Percentiles rank a stretch among this genome's conserved stretches.
Conservation (phyloP, 1,139 yeast genomes). For the Yamadazyma friedrichii region DNA sequence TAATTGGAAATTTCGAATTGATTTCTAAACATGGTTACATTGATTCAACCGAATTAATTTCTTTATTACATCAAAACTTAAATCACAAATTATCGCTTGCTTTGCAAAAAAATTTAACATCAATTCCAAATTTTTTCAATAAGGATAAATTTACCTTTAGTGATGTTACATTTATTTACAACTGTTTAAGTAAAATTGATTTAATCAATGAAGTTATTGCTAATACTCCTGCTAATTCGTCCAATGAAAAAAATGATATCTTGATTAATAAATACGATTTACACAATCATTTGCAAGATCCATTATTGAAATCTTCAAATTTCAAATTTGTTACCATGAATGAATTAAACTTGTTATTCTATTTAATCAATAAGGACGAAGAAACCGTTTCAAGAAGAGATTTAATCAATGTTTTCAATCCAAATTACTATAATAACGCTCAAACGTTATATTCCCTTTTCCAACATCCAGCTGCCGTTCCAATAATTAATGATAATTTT, state of each 20-base stretch:
- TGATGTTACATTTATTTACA: slow-evolving; percentile 43
- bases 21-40: slow-evolving; percentile 37
- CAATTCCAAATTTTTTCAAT: slow-evolving; percentile 39
- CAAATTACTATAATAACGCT: slow-evolving; percentile 40
- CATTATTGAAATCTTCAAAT: slow-evolving; percentile 52
- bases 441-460: slow-evolving; percentile 38
- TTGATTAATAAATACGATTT: slow-evolving; percentile 44
- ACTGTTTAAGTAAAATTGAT: slow-evolving; percentile 44
- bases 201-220: slow-evolving; percentile 62
- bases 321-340: slow-evolving; percentile 46
- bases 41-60: slow-evolving; percentile 30
- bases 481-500: slow-evolving; percentile 37
- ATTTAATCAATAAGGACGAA: slow-evolving; percentile 45
- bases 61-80: slow-evolving; percentile 37
- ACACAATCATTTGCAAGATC: slow-evolving; percentile 49
- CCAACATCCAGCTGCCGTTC: slow-evolving; percentile 43
- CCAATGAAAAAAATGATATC: slow-evolving; percentile 46
- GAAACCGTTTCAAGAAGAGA: slow-evolving; percentile 54
- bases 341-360: slow-evolving; percentile 47
- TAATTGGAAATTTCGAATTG: slow-evolving; percentile 45
- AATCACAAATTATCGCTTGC: slow-evolving; percentile 42
- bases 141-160: slow-evolving; percentile 37
- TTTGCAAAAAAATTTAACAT: slow-evolving; percentile 34
- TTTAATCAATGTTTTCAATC: slow-evolving; percentile 48
- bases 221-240: slow-evolving; percentile 47